Evolutionary conservation across 345 rosid species (phyloP).

Genomic region (Angophora floribunda): DNA sequence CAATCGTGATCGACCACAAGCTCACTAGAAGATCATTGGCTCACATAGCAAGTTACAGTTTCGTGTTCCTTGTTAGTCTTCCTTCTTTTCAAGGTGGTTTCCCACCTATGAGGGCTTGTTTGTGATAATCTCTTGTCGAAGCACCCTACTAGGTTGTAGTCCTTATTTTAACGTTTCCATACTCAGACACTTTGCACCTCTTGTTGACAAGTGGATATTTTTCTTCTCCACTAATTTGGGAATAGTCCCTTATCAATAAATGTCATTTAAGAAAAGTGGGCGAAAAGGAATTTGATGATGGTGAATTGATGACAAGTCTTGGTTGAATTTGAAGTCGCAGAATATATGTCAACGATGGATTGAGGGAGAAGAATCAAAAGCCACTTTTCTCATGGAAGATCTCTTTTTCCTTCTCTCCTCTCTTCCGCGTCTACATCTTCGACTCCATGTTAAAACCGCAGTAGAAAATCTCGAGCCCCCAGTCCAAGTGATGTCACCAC

Average conservation of each 20-base stretch:
- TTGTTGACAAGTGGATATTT: too few species aligned
- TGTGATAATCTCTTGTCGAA: too few species aligned
- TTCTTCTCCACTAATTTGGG: too few species aligned
- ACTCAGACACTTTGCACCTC: too few species aligned
- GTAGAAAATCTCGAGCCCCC: neutral
- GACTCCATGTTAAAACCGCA: rapidly evolving
- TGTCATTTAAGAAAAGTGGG: neutral
- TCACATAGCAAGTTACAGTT: too few species aligned
- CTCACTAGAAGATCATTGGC: neutral
- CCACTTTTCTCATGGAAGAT: neutral
- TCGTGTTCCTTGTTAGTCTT: too few species aligned
- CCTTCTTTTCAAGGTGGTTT: too few species aligned
- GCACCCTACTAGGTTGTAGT: too few species aligned
- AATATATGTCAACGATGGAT: neutral
- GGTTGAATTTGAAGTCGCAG: neutral
- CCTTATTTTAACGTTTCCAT: too few species aligned
- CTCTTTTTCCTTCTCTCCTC: neutral
- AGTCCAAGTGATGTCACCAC: rapidly evolving
- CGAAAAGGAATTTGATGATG: neutral
- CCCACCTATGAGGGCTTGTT: too few species aligned
- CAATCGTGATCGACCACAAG: neutral
- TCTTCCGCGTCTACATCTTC: neutral
- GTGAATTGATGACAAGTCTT: neutral
- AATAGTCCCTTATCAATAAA: neutral
- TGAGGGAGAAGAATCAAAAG: neutral